Conservation (phyloP, 768 basidiomycete species). For the Tremella mesenterica region DNA sequence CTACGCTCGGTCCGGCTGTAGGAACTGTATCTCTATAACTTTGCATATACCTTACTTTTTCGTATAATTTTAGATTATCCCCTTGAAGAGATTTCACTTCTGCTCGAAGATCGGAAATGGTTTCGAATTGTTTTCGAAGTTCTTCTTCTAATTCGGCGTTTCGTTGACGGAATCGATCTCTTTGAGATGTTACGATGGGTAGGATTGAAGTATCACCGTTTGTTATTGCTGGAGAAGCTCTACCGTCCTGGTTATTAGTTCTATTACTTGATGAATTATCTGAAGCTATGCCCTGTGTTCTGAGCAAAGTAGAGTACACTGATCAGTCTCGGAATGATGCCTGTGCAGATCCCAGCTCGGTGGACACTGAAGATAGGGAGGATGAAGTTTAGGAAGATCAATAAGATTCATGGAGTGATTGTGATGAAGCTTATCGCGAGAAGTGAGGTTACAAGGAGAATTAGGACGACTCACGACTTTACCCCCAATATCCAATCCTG, state of each 20-base stretch:
- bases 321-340: no score
- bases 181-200: conserved; percentile 95
- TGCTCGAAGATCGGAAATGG: conserved; percentile 82
- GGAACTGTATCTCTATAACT: conserved; percentile 74
- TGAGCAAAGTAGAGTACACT: no score
- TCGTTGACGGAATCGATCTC: conserved; percentile 93
- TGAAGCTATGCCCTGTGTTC: no score
- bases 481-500: conserved; percentile 61
- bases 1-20: conserved; percentile 14
- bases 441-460: not conserved
- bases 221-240: conserved; percentile 55
- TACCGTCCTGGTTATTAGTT: conserved; percentile 27
- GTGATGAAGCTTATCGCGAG: no score
- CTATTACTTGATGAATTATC: no score
- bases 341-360: no score
- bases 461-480: conserved; percentile 14
- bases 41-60: conserved; percentile 98
- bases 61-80: conserved; percentile 95
- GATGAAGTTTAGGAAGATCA: no score
- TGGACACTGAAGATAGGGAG: no score
- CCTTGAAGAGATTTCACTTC: conserved; percentile 87
- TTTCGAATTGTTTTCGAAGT: conserved; percentile 86
- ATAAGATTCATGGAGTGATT: no score
- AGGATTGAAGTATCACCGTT: conserved; percentile 85
- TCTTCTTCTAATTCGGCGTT: conserved; percentile 98